Conservation (phyloP, 129 eudicot genomes). For the Flaveria linearis region DNA sequence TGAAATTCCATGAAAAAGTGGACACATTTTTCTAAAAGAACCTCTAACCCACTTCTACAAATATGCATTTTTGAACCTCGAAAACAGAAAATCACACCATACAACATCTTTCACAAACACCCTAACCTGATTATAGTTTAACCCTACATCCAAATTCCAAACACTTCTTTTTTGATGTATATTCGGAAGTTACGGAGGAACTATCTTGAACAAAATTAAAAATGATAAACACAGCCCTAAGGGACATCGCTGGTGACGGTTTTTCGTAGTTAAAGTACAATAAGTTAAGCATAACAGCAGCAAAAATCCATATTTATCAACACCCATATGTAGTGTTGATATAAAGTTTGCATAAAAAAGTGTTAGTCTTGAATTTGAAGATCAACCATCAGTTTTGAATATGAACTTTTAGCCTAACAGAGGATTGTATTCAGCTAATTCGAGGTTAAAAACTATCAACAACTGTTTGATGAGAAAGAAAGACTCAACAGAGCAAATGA, state of each 20-base stretch:
- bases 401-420: too few relatives aligned
- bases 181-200: too few relatives aligned
- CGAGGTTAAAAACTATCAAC: too few relatives aligned
- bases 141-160: neutral
- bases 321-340: too few relatives aligned
- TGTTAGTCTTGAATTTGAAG: neutral
- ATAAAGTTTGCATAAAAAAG: constrained; percentile 12
- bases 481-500: too few relatives aligned
- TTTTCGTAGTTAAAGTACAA: neutral
- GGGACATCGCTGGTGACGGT: neutral
- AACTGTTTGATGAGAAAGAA: too few relatives aligned
- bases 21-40: neutral
- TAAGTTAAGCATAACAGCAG: neutral
- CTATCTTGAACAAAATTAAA: neutral
- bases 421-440: too few relatives aligned
- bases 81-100: neutral
- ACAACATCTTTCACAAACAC: neutral
- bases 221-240: neutral
- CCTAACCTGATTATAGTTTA: neutral
- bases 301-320: neutral
- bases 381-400: too few relatives aligned
- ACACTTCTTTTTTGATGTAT: neutral
- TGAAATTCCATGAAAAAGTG: too few relatives aligned
- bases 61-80: neutral
- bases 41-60: neutral